These are phyloP conservation scores for Grigorovia humatica DNA, from an alignment of 805 yeast species.

Conservation along the genomic window DNA sequence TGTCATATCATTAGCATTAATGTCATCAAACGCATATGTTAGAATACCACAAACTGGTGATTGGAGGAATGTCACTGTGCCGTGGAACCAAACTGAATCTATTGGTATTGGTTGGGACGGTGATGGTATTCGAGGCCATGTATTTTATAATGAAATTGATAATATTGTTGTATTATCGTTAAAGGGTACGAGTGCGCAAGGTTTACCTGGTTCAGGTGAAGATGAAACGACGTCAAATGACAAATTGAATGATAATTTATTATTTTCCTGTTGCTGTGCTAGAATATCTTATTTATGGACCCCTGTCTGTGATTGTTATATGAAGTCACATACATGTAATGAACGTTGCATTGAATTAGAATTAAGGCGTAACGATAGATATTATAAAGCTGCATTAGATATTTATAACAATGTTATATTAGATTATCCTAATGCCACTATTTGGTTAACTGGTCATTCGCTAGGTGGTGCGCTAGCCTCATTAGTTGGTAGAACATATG, in stretches of 20 bases:
- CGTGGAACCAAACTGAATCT: slow-evolving; percentile 45
- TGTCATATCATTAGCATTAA: slow-evolving; percentile 61
- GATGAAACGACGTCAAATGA: slow-evolving; percentile 76
- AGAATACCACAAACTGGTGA: slow-evolving; percentile 65
- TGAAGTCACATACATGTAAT: slow-evolving; percentile 75
- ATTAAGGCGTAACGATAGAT: slow-evolving; percentile 61
- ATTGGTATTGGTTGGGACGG: slow-evolving; percentile 76
- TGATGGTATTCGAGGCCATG: slow-evolving; percentile 82
- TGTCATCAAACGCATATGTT: slow-evolving; percentile 89
- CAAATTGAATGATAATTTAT: slow-evolving; percentile 73
- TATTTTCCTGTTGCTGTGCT: slow-evolving; percentile 95
- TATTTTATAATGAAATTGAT: slow-evolving; percentile 57
- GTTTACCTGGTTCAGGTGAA: slow-evolving; percentile 61
- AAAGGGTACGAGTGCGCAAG: slow-evolving; percentile 88
- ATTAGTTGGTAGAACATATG: slow-evolving; percentile 78
- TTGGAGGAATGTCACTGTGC: slow-evolving; percentile 70
- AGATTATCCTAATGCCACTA: slow-evolving; percentile 56
- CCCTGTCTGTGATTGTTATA: slow-evolving; percentile 90
- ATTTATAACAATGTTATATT: slow-evolving; percentile 61
- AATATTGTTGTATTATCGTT: slow-evolving; percentile 62
- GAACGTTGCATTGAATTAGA: slow-evolving; percentile 78
- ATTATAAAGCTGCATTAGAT: slow-evolving; percentile 70
- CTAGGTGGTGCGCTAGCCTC: slow-evolving; percentile 83
- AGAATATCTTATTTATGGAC: slow-evolving; percentile 85
- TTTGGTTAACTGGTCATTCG: slow-evolving; percentile 95